Percentiles rank a stretch among this genome's conserved stretches.
These are phyloP conservation scores for Lasiodiplodia gonubiensis DNA, from an alignment of 2,329 filamentous ascomycete species.

Conservation along the genomic window DNA sequence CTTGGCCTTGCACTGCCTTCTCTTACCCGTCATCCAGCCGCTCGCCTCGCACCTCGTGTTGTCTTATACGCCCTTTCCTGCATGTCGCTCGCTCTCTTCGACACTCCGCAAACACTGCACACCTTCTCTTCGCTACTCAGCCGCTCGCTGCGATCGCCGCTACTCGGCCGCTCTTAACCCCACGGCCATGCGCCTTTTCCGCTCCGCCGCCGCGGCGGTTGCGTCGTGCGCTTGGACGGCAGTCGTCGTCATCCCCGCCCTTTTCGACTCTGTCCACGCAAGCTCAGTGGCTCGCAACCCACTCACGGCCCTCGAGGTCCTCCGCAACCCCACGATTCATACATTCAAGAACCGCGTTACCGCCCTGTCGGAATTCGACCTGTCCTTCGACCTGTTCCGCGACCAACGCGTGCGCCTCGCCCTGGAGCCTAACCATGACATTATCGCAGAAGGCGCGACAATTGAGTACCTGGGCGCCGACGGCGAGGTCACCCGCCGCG, in stretches of 20 bases:
- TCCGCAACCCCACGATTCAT: slow-evolving; percentile 78
- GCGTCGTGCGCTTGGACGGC: slow-evolving; percentile 29
- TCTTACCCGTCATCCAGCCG: slow-evolving; percentile 22
- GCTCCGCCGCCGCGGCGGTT: slow-evolving; percentile 33
- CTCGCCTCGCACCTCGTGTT: slow-evolving; percentile 24
- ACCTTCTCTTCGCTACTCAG: slow-evolving; percentile 4
- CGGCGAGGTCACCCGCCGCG: slow-evolving; percentile 69
- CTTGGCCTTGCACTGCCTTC: slow-evolving; percentile 26
- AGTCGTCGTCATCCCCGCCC: slow-evolving; percentile 36
- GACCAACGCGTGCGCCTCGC: slow-evolving; percentile 71
- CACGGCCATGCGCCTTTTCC: slow-evolving; percentile 38
- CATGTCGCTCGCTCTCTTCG: slow-evolving; percentile 17
- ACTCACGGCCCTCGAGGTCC: slow-evolving; percentile 71
- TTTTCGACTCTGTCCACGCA: slow-evolving; percentile 33
- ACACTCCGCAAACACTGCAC: background rate
- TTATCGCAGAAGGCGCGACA: slow-evolving; percentile 76
- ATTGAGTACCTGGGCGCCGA: slow-evolving; percentile 75
- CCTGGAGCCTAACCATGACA: slow-evolving; percentile 89
- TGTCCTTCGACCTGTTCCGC: slow-evolving; percentile 75
- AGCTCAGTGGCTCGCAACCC: slow-evolving; percentile 66
- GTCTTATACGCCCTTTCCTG: slow-evolving; percentile 17
- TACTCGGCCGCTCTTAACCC: slow-evolving; percentile 11
- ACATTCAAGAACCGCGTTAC: slow-evolving; percentile 80
- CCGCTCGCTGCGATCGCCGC: slow-evolving; percentile 19
- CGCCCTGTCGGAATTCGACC: slow-evolving; percentile 80